Base-by-base conservation (phyloP, 345 rosid genomes). In the Lenwebbia sp. region DNA sequence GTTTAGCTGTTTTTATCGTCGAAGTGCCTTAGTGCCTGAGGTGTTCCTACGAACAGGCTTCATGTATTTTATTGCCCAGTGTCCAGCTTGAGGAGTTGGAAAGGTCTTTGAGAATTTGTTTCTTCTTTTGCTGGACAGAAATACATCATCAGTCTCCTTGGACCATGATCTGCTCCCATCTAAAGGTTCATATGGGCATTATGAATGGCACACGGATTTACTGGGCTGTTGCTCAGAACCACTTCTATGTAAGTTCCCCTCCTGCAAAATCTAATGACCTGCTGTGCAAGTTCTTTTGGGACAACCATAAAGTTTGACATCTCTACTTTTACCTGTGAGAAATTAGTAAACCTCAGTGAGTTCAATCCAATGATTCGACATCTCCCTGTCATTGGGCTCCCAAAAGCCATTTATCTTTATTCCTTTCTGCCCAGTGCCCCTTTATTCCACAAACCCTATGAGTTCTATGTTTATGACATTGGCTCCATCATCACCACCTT, bases 171-270 rank as follows among this genome's bases (percentile, higher is more conserved):
- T 94, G 90, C 92, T 92, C 86, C 93, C 99, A 52, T 89, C 85
- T 84, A 93, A 88, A 89, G 93, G 90, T 82, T 93, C 92, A 76
- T 88, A 89, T 84, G 87, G 57, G n/a, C 85, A 92, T 85, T 96
- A 93, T 57, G 99, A 97, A 84, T 97, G 99, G 99, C 96, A 96
- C 52, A 91, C 95, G 50, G 99, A 97, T 90, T 92, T 97, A 88
- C 98, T 97, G 52, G 99, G 95, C 86, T 97, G 99, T 89, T 97
- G 98, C 91, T 93, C 95, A 52, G 98, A 97, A 88, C 99, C 99
- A 88, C 93, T 86, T 87, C 92, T 97, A 11, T 97, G 99, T 97
- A 94, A 75, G 98, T 90, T 83, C 37, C 37, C 88, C n/a, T 52
- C 25, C n/a, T 81, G 53, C 23, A 40, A 70, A 33, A 55, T 85